These are phyloP conservation scores for Penicillium pulvis DNA, from an alignment of 495 filamentous ascomycete genomes.

Conservation along the genomic window DNA sequence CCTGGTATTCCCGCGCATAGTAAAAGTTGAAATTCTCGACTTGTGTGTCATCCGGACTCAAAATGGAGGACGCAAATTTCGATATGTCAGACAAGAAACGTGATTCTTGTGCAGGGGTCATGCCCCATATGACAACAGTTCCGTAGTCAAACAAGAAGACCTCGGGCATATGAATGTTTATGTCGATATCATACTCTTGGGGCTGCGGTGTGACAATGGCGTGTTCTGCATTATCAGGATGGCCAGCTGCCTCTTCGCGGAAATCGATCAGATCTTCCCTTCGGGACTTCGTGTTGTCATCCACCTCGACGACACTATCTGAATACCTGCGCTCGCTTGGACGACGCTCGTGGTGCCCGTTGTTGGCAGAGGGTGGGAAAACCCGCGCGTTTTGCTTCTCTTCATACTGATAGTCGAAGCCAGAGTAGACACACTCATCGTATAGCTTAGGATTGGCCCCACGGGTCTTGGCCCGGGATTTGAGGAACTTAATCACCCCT, in stretches of 20 bases:
- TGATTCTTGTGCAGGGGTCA: conserved; percentile 81
- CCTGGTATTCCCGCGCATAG: conserved; percentile 95
- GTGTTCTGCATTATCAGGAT: conserved; percentile 29
- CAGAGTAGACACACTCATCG: conserved; percentile 96
- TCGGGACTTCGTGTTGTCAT: conserved; percentile 49
- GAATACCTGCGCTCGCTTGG: conserved; percentile 65
- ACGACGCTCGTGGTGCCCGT: conserved; percentile 38
- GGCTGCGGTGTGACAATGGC: conserved; percentile 22
- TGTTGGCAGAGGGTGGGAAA: conserved; percentile 21
- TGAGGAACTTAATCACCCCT: conserved; percentile 82
- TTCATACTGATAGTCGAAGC: conserved; percentile 71
- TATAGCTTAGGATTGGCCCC: conserved; percentile 86
- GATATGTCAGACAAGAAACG: conserved; percentile 89
- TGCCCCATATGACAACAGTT: conserved; percentile 99
- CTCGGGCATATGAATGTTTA: conserved; percentile 83
- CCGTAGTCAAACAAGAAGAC: conserved; percentile 97
- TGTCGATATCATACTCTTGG: conserved; percentile 51
- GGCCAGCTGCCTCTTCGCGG: conserved; percentile 39
- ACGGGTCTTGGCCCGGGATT: conserved; percentile 71
- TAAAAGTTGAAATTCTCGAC: conserved; percentile 99
- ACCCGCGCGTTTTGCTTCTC: conserved; percentile 40
- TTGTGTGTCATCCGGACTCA: conserved; percentile 84
- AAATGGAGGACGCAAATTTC: conserved; percentile 92
- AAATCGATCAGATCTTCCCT: conserved; percentile 59
- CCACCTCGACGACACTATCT: conserved; percentile 60